Evolutionary conservation across 768 basidiomycete species (phyloP).

Genomic region (Termitomyces sp.): DNA sequence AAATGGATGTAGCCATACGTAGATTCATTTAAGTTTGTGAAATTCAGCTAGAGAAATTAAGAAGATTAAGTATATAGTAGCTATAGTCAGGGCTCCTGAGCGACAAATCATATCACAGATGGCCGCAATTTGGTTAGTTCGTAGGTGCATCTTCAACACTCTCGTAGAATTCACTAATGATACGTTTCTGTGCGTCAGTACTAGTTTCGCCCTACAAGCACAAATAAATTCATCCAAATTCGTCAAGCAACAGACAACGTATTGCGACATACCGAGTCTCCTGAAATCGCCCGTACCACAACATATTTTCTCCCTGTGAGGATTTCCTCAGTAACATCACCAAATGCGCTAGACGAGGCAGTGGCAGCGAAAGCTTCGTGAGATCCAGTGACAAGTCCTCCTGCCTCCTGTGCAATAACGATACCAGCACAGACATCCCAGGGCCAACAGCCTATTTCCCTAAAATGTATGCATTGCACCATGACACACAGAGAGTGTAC

Average conservation of each 20-base stretch:
- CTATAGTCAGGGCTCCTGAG: neutral
- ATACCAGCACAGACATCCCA: conserved; percentile 95
- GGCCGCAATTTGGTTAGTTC: conserved; percentile 31
- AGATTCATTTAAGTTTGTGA: neutral
- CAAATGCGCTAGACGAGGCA: conserved; percentile 37
- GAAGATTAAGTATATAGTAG: neutral
- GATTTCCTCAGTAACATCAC: conserved; percentile 65
- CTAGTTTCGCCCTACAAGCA: conserved; percentile 53
- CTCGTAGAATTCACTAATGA: conserved; percentile 86
- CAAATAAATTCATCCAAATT: conserved; percentile 3
- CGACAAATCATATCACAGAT: neutral
- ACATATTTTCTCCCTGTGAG: conserved; percentile 80
- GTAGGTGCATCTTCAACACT: conserved; percentile 69
- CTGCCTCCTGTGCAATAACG: conserved; percentile 89
- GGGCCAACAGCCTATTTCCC: conserved; percentile 80
- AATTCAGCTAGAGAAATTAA: neutral
- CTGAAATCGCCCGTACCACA: conserved; percentile 68
- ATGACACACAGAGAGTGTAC: neutral
- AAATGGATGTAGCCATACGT: no score
- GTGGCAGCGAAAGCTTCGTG: conserved; percentile 43
- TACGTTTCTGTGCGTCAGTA: conserved; percentile 68
- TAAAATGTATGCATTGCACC: conserved; percentile 20
- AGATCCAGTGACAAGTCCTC: conserved; percentile 74
- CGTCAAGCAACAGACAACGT: neutral
- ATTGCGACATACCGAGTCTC: conserved; percentile 40